These are phyloP conservation scores for Diplodia corticola DNA, from an alignment of 2,329 filamentous ascomycete genomes.

Conservation along the genomic window DNA sequence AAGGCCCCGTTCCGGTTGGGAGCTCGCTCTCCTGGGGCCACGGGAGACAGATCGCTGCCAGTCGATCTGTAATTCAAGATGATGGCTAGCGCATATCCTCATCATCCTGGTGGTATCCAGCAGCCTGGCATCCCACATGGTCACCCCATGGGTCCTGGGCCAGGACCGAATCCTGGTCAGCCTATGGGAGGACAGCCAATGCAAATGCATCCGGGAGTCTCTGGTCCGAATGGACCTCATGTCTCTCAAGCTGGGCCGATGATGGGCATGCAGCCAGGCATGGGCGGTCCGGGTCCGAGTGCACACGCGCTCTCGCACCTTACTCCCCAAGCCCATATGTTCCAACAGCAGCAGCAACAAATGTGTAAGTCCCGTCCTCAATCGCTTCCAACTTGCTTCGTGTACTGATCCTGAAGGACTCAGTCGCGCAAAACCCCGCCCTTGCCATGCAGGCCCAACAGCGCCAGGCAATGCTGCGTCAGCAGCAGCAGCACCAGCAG, in stretches of 20 bases:
- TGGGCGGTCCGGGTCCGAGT: conserved; percentile 58
- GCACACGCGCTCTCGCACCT: conserved; percentile 72
- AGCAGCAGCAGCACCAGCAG: conserved; percentile 50
- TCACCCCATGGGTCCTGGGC: conserved; percentile 63
- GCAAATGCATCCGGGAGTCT: conserved; percentile 73
- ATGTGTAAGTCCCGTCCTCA: conserved; percentile 17
- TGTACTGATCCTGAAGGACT: neutral
- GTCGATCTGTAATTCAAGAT: conserved; percentile 48
- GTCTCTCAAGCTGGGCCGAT: conserved; percentile 69
- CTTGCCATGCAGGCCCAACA: conserved; percentile 46
- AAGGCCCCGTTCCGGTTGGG: neutral
- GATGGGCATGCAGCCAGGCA: conserved; percentile 76
- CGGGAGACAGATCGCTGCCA: conserved; percentile 12
- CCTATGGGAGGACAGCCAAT: conserved; percentile 68
- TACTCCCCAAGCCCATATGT: conserved; percentile 61
- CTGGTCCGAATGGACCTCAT: conserved; percentile 68
- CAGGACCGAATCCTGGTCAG: conserved; percentile 70
- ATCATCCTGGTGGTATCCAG: conserved; percentile 69
- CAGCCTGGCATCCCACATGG: conserved; percentile 68
- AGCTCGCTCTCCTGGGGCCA: conserved; percentile 8
- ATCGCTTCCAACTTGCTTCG: neutral
- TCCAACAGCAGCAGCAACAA: conserved; percentile 48
- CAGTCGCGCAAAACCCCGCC: conserved; percentile 36
- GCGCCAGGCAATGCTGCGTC: conserved; percentile 49
- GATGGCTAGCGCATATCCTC: conserved; percentile 70